Conservation (phyloP, 257 asterid genomes). For the Jacaranda copaia region DNA sequence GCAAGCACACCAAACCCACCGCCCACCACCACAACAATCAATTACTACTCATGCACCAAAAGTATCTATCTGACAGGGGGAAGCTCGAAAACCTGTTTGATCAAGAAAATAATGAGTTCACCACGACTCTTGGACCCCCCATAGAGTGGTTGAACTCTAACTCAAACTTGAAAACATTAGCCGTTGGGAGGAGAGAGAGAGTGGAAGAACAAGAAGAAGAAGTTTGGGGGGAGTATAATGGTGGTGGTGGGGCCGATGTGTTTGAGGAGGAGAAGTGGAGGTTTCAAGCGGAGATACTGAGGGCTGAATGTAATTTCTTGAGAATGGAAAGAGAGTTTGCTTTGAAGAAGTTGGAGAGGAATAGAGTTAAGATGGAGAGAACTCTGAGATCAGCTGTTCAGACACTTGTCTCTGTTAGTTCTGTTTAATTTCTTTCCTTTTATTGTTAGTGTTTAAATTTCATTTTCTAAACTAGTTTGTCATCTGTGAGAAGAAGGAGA, state of each 20-base stretch:
- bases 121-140: background rate
- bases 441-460: background rate
- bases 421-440: background rate
- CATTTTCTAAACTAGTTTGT: too few species aligned
- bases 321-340: constrained; percentile 84
- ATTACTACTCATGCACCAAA: constrained; percentile 41
- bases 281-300: constrained; percentile 87
- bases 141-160: constrained; percentile 24
- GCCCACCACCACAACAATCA: constrained; percentile 29
- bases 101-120: constrained; percentile 43
- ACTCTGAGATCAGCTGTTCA: constrained; percentile 77
- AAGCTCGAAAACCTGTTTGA: constrained; percentile 58
- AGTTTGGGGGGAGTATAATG: constrained; percentile 13
- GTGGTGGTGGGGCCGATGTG: constrained; percentile 21
- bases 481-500: too few species aligned
- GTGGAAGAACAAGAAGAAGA: constrained; percentile 43
- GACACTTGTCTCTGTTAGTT: constrained; percentile 74
- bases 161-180: constrained; percentile 27
- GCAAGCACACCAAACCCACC: constrained; percentile 50
- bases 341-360: constrained; percentile 73
- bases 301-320: constrained; percentile 82
- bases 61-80: constrained; percentile 39
- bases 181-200: constrained; percentile 57
- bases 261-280: constrained; percentile 76
- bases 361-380: constrained; percentile 64